Evolutionary conservation across 441 rosid species (phyloP).

Genomic region (Pelargonium citronellum): DNA sequence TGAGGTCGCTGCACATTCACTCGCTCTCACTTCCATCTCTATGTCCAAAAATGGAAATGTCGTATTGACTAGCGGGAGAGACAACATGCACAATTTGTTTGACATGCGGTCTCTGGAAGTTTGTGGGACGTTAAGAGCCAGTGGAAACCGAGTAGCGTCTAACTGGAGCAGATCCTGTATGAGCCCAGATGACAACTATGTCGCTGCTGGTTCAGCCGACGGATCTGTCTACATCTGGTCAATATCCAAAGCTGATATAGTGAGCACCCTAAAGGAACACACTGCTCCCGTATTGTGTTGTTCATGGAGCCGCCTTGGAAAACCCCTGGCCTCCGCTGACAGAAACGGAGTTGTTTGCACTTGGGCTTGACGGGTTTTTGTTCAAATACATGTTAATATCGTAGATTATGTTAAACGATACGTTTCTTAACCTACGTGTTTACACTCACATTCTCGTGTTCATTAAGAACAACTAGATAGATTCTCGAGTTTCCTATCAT

Average conservation of each 20-base stretch:
- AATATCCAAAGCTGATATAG: conserved; percentile 61
- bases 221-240: conserved; percentile 86
- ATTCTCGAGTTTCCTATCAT: too few relatives aligned
- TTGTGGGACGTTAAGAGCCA: conserved; percentile 71
- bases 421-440: too few relatives aligned
- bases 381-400: background rate
- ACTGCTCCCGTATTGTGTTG: conserved; percentile 72
- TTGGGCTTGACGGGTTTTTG: conserved; percentile 50
- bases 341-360: conserved; percentile 70
- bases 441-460: too few relatives aligned
- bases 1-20: conserved; percentile 84
- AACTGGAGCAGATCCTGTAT: conserved; percentile 96
- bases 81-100: conserved; percentile 79
- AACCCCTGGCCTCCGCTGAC: conserved; percentile 81
- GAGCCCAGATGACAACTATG: conserved; percentile 77
- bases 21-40: conserved; percentile 64
- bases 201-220: conserved; percentile 89
- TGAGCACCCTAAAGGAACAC: conserved; percentile 73
- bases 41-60: conserved; percentile 62
- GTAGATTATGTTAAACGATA: background rate
- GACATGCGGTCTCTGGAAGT: conserved; percentile 78
- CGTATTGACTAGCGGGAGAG: conserved; percentile 83
- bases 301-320: conserved; percentile 89
- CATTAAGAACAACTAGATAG: too few relatives aligned
- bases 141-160: conserved; percentile 75